Evolutionary conservation across 306 rosid species (phyloP).

Genomic region (Acacia acuminata): DNA sequence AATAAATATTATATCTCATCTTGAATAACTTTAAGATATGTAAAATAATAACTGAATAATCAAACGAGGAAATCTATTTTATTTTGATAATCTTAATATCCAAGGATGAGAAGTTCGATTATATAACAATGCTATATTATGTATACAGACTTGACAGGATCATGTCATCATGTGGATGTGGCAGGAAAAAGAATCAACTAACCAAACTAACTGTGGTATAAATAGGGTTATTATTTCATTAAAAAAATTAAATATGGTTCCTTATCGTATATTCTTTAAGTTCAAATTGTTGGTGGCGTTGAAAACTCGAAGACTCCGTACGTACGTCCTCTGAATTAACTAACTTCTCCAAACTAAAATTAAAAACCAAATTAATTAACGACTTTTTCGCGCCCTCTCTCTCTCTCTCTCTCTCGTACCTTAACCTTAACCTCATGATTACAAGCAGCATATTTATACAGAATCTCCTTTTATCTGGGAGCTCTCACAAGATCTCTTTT

Average conservation of each 20-base stretch:
- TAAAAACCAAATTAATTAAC: too few relatives aligned
- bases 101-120: too few relatives aligned
- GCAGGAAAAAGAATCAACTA: background rate
- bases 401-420: background rate
- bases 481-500: too few relatives aligned
- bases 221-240: background rate
- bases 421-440: background rate
- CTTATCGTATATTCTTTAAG: background rate
- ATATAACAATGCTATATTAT: too few relatives aligned
- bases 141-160: background rate
- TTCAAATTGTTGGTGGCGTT: background rate
- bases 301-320: background rate
- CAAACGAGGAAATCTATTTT: background rate
- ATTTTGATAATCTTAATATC: too few relatives aligned
- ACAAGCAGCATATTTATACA: background rate
- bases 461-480: constrained; percentile 6
- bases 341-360: too few relatives aligned
- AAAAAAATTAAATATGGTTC: too few relatives aligned
- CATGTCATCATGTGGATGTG: background rate
- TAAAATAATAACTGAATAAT: background rate
- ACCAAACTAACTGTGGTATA: background rate
- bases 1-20: too few relatives aligned
- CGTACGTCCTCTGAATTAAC: too few relatives aligned
- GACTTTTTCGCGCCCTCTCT: background rate
- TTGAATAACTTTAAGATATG: background rate